Conservation (phyloP, 1,284 basidiomycete species). For the Puccinia brachypodii region DNA sequence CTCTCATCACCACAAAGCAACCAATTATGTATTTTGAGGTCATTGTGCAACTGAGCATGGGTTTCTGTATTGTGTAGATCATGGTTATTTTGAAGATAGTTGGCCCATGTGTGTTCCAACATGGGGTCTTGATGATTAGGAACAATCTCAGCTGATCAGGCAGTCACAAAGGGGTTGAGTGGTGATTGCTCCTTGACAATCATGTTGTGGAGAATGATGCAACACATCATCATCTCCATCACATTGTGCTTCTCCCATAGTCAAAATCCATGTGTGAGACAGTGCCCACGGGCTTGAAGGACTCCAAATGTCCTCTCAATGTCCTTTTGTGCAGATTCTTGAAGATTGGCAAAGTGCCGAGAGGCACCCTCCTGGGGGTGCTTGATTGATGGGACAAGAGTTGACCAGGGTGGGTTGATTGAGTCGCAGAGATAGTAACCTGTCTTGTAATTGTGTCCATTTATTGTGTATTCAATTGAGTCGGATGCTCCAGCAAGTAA, state of each 20-base stretch:
- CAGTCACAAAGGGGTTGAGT: not conserved
- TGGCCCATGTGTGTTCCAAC: not conserved
- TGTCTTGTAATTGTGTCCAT: not conserved
- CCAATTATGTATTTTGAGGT: too few species aligned
- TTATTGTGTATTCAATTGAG: not conserved
- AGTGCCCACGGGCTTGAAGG: not conserved
- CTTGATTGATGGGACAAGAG: not conserved
- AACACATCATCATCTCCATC: too few species aligned
- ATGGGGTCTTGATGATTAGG: not conserved
- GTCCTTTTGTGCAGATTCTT: too few species aligned
- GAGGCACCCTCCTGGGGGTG: not conserved
- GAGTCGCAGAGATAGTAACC: not conserved
- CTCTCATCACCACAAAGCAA: too few species aligned
- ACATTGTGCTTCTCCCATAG: not conserved
- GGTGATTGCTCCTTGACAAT: not conserved
- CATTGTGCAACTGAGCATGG: too few species aligned
- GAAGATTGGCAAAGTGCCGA: not conserved
- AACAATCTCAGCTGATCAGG: not conserved
- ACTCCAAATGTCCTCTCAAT: too few species aligned
- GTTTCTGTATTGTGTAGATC: not conserved
- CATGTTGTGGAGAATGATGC: not conserved
- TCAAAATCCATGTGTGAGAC: not conserved
- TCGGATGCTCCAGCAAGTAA: not conserved
- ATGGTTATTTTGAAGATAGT: not conserved
- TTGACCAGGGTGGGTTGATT: not conserved